Percentiles rank a stretch among this genome's conserved stretches.
Evolutionary conservation across 73 alveolate species (phyloP).

Genomic region (Paraurostyla sp.): DNA sequence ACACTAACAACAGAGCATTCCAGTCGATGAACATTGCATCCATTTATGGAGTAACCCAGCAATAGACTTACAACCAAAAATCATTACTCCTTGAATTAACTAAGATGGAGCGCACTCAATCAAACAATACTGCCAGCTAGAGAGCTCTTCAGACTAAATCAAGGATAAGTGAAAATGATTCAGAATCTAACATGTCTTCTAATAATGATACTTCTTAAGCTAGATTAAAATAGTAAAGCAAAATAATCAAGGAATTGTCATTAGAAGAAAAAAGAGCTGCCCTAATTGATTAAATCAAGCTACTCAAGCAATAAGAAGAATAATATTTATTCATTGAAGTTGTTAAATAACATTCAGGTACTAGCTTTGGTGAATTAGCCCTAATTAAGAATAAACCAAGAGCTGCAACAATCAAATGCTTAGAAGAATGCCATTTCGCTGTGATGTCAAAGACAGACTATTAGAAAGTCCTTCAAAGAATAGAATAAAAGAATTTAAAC

Average conservation of each 20-base stretch:
- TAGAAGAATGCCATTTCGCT: slow-evolving; percentile 56
- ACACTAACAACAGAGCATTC: too few species aligned
- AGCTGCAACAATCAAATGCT: slow-evolving; percentile 61
- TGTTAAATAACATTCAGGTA: slow-evolving; percentile 38
- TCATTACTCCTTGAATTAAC: too few species aligned
- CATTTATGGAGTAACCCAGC: too few species aligned
- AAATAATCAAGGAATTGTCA: neutral
- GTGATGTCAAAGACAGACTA: slow-evolving; percentile 55
- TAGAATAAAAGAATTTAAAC: slow-evolving; percentile 30
- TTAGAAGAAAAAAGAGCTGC: neutral
- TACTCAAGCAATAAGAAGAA: neutral
- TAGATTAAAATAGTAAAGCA: neutral
- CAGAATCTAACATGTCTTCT: neutral
- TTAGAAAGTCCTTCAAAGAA: slow-evolving; percentile 43
- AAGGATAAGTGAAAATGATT: too few species aligned
- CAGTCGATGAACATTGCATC: too few species aligned
- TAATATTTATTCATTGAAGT: slow-evolving; percentile 7
- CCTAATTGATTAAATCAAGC: neutral
- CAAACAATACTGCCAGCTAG: too few species aligned
- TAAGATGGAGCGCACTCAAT: too few species aligned
- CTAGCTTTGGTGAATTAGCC: slow-evolving; percentile 65
- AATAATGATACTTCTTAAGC: neutral
- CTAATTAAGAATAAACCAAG: slow-evolving; percentile 58
- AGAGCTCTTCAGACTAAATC: too few species aligned
- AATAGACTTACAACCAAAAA: too few species aligned